A percentile compares a stretch with the other conserved stretches of the same genome.
Conservation (phyloP, 495 filamentous ascomycete species). For the Aspergillus steynii region DNA sequence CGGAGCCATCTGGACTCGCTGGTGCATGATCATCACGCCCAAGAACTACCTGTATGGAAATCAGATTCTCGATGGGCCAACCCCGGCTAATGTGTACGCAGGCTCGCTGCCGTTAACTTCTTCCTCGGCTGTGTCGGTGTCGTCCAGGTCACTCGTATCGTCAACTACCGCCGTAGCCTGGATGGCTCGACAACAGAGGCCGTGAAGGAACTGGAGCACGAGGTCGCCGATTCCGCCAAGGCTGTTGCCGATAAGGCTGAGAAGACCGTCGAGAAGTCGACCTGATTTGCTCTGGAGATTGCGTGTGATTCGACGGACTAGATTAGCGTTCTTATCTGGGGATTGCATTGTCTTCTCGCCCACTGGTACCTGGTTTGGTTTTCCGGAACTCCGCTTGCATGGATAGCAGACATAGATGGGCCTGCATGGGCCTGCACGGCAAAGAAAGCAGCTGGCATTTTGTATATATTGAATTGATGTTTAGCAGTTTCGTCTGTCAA, state of each 20-base stretch:
- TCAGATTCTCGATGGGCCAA: background rate
- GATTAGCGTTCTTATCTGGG: background rate
- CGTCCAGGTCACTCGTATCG: constrained; percentile 77
- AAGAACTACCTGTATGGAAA: constrained; percentile 77
- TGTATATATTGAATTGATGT: constrained; percentile 10
- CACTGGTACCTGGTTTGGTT: background rate
- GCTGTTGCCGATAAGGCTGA: constrained; percentile 26
- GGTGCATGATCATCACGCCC: constrained; percentile 96
- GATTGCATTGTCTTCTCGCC: background rate
- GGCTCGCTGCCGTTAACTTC: constrained; percentile 95
- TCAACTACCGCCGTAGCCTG: constrained; percentile 63
- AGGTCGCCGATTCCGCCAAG: constrained; percentile 46
- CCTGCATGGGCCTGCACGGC: background rate
- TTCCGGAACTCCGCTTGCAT: background rate
- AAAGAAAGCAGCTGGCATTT: background rate
- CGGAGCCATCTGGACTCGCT: constrained; percentile 96
- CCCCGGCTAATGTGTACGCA: constrained; percentile 31
- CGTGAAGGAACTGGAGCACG: constrained; percentile 50
- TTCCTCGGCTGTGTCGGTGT: constrained; percentile 88
- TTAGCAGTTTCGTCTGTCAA: constrained; percentile 1
- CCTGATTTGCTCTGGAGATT: constrained; percentile 2
- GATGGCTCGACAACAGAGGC: constrained; percentile 45
- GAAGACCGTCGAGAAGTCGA: constrained; percentile 32
- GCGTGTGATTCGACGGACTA: background rate
- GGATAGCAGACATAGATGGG: background rate